These are phyloP conservation scores for Russula compacta DNA, from an alignment of 768 basidiomycete genomes.

Conservation along the genomic window DNA sequence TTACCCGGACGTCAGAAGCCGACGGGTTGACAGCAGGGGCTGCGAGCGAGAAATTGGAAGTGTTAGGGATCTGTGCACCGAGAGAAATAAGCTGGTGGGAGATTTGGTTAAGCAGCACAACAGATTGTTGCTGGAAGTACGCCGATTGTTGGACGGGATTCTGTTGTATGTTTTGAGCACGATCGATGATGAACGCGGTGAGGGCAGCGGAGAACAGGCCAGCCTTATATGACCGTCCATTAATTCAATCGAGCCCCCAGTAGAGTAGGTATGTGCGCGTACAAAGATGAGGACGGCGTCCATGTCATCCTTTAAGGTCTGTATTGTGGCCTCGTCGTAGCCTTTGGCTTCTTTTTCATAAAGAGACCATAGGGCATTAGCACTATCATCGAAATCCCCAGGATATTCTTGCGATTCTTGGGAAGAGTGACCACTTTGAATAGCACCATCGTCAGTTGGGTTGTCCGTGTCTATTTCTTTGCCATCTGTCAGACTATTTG, in stretches of 20 bases:
- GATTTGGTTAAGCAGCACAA: constrained; percentile 8
- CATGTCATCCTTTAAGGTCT: neutral
- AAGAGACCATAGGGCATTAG: constrained; percentile 2
- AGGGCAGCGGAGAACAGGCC: constrained; percentile 14
- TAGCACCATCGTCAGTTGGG: no score
- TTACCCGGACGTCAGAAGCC: constrained; percentile 31
- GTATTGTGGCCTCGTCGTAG: neutral
- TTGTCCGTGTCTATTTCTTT: neutral
- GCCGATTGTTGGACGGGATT: constrained; percentile 4
- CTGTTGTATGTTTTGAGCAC: constrained; percentile 6
- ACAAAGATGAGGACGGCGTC: constrained; percentile 2
- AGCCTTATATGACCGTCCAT: constrained; percentile 1
- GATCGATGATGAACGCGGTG: constrained; percentile 12
- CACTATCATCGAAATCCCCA: neutral
- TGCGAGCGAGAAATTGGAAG: neutral
- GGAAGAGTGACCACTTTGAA: neutral
- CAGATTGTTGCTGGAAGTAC: neutral
- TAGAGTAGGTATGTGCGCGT: neutral
- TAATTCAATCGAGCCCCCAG: neutral
- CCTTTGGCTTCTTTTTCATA: neutral
- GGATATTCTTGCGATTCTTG: neutral
- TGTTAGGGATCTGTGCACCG: neutral
- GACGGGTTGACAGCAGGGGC: constrained; percentile 17
- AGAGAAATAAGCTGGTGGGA: constrained; percentile 7
- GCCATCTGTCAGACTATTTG: neutral